These are phyloP conservation scores for Herpetomonas tarakana DNA, from an alignment of 208 protist species.

Conservation along the genomic window DNA sequence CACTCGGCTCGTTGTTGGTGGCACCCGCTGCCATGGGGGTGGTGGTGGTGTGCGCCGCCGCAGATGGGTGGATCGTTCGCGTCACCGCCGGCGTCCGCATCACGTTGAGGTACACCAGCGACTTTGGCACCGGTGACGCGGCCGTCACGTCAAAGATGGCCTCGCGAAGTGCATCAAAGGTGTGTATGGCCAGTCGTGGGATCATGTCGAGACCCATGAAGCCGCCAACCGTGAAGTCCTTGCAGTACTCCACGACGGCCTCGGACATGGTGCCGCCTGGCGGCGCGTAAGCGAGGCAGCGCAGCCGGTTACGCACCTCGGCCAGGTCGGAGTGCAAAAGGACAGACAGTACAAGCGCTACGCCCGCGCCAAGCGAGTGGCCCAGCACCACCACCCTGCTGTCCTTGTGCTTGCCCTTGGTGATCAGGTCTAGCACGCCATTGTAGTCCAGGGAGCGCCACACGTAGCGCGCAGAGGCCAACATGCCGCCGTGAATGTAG, in stretches of 20 bases:
- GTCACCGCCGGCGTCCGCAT: conserved; percentile 27
- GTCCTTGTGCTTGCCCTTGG: conserved; percentile 27
- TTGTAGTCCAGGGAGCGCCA: conserved; percentile 39
- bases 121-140: conserved; percentile 54
- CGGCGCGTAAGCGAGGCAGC: conserved; percentile 76
- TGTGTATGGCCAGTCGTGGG: conserved; percentile 72
- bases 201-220: conserved; percentile 84
- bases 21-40: background rate
- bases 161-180: conserved; percentile 72
- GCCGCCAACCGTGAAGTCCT: conserved; percentile 52
- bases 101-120: conserved; percentile 54
- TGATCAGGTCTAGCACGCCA: conserved; percentile 55
- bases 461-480: conserved; percentile 57
- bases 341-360: conserved; percentile 65
- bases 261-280: conserved; percentile 70
- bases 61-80: conserved; percentile 20
- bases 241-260: conserved; percentile 64
- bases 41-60: background rate
- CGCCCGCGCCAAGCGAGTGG: conserved; percentile 86
- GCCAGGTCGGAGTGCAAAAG: conserved; percentile 47
- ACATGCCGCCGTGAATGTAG: conserved; percentile 85
- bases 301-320: conserved; percentile 51
- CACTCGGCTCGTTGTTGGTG: background rate
- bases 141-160: conserved; percentile 69
- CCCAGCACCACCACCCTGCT: conserved; percentile 68